phyloP scores from a whole-genome alignment of 768 basidiomycete species.

The Pleurotus tuber-regium region DNA sequence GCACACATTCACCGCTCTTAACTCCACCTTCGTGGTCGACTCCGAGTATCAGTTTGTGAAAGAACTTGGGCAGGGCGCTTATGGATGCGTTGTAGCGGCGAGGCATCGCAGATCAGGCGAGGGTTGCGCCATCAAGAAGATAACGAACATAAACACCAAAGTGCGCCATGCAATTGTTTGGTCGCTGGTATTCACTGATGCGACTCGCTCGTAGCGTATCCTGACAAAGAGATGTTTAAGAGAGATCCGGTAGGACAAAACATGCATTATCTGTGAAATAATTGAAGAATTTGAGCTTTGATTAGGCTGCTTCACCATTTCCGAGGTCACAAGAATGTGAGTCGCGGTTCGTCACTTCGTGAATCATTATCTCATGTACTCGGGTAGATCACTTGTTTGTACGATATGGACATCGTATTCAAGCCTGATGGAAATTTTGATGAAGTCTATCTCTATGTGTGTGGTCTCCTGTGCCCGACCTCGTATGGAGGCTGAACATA shows the following conservation, averaged over 20 bases:
- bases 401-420: slow-evolving; percentile 98
- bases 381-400: slow-evolving; percentile 86
- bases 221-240: slow-evolving; percentile 94
- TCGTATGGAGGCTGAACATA: background rate
- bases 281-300: slow-evolving; percentile 1
- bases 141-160: slow-evolving; percentile 91
- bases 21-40: slow-evolving; percentile 86
- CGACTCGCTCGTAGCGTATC: slow-evolving; percentile 64
- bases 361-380: slow-evolving; percentile 19
- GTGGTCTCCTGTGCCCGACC: slow-evolving; percentile 21
- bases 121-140: slow-evolving; percentile 95
- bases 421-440: slow-evolving; percentile 90
- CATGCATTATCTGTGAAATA: slow-evolving; percentile 8
- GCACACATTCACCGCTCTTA: slow-evolving; percentile 79
- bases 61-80: slow-evolving; percentile 95
- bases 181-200: slow-evolving; percentile 4
- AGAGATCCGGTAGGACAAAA: slow-evolving; percentile 75
- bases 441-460: slow-evolving; percentile 91
- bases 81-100: slow-evolving; percentile 89
- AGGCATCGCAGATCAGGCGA: slow-evolving; percentile 81
- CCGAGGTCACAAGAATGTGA: slow-evolving; percentile 96
- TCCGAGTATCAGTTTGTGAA: slow-evolving; percentile 92
- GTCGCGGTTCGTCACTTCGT: slow-evolving; percentile 18
- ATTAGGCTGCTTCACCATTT: slow-evolving; percentile 91
- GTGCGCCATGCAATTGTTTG: slow-evolving; percentile 30